Percentiles rank a stretch among this genome's conserved stretches.
phyloP scores from a whole-genome alignment of 441 rosid species.

The Adansonia madagascariensis region DNA sequence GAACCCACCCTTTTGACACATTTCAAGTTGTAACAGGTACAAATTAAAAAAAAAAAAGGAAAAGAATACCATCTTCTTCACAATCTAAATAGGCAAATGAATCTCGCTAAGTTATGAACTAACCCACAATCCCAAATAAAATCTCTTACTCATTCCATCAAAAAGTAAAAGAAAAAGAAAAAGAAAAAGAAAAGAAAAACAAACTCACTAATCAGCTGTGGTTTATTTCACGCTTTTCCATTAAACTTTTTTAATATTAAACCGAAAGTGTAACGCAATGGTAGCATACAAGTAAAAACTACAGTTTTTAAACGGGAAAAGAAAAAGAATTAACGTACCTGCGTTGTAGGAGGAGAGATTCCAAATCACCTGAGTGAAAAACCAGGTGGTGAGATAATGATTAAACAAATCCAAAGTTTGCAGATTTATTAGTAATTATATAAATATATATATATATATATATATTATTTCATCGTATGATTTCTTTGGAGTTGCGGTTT shows the following conservation, averaged over 20 bases:
- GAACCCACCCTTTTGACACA: not conserved
- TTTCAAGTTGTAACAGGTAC: not conserved
- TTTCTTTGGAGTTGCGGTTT: slow-evolving; percentile 22
- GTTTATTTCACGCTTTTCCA: not conserved
- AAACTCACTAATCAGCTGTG: not conserved
- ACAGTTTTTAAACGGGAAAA: not conserved
- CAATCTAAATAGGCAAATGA: slow-evolving; percentile 19
- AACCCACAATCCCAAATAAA: not conserved
- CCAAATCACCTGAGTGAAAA: slow-evolving; percentile 20
- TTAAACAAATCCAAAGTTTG: slow-evolving; percentile 11
- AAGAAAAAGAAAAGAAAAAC: not conserved
- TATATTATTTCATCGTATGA: not conserved
- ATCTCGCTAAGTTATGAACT: slow-evolving; percentile 13
- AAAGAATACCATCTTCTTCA: not conserved
- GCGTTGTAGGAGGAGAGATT: not conserved
- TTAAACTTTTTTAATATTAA: not conserved
- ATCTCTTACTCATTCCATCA: slow-evolving; percentile 1
- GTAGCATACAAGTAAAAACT: not conserved
- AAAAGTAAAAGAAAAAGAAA: not conserved
- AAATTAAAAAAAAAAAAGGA: not conserved
- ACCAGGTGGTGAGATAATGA: slow-evolving; percentile 15
- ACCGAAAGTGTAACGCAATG: not conserved
- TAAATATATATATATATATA: too few relatives aligned
- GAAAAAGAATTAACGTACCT: slow-evolving; percentile 13
- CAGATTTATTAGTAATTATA: not conserved